Conservation (phyloP, 148 eudicot genomes). For the Vaccinium vitisidaea region DNA sequence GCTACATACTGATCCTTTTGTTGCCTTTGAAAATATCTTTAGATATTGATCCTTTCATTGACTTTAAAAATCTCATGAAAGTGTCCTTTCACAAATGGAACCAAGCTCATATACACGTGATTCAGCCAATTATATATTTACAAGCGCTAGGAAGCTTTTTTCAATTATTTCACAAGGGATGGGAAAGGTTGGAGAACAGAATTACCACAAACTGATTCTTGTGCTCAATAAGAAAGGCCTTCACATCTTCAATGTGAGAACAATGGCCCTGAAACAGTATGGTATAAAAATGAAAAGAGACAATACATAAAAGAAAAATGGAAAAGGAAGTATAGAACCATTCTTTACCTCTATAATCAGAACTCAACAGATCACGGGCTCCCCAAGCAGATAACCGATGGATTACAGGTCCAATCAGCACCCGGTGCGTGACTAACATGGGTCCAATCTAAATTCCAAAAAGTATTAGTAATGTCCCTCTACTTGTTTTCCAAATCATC, state of each 20-base stretch:
- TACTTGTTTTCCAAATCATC: constrained; percentile 8
- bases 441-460: constrained; percentile 63
- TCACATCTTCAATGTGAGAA: constrained; percentile 54
- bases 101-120: not conserved
- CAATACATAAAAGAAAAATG: not conserved
- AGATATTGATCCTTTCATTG: too few species aligned
- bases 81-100: not conserved
- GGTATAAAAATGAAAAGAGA: constrained; percentile 17
- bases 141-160: not conserved
- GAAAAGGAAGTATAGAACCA: not conserved
- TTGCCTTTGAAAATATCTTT: too few species aligned
- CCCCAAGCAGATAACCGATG: constrained; percentile 96
- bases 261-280: constrained; percentile 56
- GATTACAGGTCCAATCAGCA: constrained; percentile 93
- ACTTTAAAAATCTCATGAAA: not conserved
- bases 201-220: constrained; percentile 65
- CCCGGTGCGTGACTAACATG: constrained; percentile 95
- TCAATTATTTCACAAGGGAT: not conserved
- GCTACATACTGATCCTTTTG: not conserved
- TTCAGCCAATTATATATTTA: not conserved
- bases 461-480: not conserved
- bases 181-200: constrained; percentile 4
- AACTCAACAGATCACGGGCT: constrained; percentile 65
- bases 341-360: constrained; percentile 57
- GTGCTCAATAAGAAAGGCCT: constrained; percentile 61